phyloP scores from a whole-genome alignment of 2,329 filamentous ascomycete species.

The Botryosphaeria dothidea region DNA sequence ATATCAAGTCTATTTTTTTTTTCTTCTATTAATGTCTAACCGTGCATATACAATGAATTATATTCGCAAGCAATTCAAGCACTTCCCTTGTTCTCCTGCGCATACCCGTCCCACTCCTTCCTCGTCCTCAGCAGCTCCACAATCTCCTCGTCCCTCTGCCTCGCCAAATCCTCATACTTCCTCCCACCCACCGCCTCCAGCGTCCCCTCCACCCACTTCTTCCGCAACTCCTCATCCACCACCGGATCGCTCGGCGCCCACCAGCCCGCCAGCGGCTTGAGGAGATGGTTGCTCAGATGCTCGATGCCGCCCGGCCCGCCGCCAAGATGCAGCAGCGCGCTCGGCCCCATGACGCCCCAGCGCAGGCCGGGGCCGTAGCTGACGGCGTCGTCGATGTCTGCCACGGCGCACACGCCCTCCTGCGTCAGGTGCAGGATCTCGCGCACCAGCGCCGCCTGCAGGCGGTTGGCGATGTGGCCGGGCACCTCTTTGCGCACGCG shows the following conservation, averaged over 20 bases:
- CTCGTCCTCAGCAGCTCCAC: conserved; percentile 23
- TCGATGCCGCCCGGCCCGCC: conserved; percentile 25
- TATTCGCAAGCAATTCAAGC: no score
- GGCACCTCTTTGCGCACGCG: conserved; percentile 44
- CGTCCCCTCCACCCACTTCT: conserved; percentile 25
- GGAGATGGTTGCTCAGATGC: conserved; percentile 24
- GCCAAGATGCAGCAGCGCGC: conserved; percentile 23
- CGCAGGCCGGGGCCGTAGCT: conserved; percentile 23
- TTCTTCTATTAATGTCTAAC: neutral
- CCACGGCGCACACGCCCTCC: conserved; percentile 22
- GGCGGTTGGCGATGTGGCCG: conserved; percentile 49
- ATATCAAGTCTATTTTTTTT: neutral
- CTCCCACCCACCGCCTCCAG: conserved; percentile 21
- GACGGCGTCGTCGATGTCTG: conserved; percentile 26
- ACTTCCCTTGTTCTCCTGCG: conserved; percentile 10
- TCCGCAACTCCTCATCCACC: conserved; percentile 23
- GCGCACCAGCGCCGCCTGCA: conserved; percentile 36
- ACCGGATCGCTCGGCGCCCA: conserved; percentile 23
- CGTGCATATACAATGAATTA: neutral
- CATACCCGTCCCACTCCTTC: conserved; percentile 23
- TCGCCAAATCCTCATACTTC: conserved; percentile 20
- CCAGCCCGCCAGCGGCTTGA: conserved; percentile 25
- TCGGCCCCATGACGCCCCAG: conserved; percentile 27
- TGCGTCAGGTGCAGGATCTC: conserved; percentile 24
- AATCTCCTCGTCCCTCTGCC: conserved; percentile 25